Evolutionary conservation across 306 rosid genomes (phyloP), one percentile per base, ranked within the genome.

Genomic region (Gastrolobium bilobum): DNA sequence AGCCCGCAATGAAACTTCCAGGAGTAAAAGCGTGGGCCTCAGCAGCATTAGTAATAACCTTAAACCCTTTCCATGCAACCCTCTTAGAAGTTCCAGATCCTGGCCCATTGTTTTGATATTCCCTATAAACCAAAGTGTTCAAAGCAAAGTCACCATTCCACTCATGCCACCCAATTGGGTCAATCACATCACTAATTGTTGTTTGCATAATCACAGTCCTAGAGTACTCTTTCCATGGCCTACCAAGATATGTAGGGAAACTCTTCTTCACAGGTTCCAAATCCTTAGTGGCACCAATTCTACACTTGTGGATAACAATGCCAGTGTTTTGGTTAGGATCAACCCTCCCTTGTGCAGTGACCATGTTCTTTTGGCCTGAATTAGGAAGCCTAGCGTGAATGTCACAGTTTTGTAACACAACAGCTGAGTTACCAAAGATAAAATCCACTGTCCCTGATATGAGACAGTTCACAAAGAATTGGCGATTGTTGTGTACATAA

Each of bases 321-420:
- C 99, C 99, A 0, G 98, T 91, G 87, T 95, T 95, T 30, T 95
- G 99, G 78, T 95, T 95, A 0, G 97, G 99, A 68, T 95, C 99
- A 2, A 80, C 75, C 1, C 99, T 76, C 2, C 99, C 99, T 26
- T 95, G 99, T 0, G 97, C 99, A 0, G 99, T 95, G 35, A 95
- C 83, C 97, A 91, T 95, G 87, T 95, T 95, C 66, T 87, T 91
- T 47, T 95, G 99, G 29, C 97, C 97, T 0, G 99, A 62, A 43
- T 85, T 52, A 0, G 99, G 99, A 2, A 76, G 86, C 4, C 99
- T 84, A 0, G 97, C 97, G 2, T 90, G 99, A 78, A 95, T 88
- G 84, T 92, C 97, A 15, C 90, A 92, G 62, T 92, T 34, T 46
- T 92, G 99, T 34, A 95, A 58, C 46, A 95, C 94, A 0, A 77